These are phyloP conservation scores for Aspergillus sparsus DNA, from an alignment of 495 filamentous ascomycete species.

Conservation along the genomic window DNA sequence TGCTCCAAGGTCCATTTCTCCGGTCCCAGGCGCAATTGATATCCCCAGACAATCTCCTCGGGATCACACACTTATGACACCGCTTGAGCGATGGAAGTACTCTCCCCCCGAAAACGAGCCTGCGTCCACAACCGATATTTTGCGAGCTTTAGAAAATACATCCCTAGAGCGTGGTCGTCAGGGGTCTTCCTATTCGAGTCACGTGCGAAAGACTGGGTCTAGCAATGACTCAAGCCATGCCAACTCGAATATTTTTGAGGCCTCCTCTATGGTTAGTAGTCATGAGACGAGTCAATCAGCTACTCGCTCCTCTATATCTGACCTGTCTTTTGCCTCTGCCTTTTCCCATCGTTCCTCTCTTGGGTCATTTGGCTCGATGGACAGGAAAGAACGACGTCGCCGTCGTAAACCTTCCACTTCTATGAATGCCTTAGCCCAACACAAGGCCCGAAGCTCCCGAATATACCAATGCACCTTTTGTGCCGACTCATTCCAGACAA, in stretches of 20 bases:
- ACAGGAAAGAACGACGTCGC: conserved; percentile 69
- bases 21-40: conserved; percentile 63
- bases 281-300: conserved; percentile 72
- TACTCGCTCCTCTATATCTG: conserved; percentile 60
- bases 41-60: conserved; percentile 56
- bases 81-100: conserved; percentile 81
- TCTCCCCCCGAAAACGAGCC: conserved; percentile 88
- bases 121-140: conserved; percentile 76
- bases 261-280: conserved; percentile 67
- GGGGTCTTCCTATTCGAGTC: conserved; percentile 38
- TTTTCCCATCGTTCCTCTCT: conserved; percentile 67
- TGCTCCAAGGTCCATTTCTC: conserved; percentile 58
- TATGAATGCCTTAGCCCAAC: conserved; percentile 45
- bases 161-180: conserved; percentile 55
- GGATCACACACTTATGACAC: conserved; percentile 68
- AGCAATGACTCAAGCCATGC: conserved; percentile 65
- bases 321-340: conserved; percentile 70
- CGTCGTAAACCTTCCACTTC: conserved; percentile 59
- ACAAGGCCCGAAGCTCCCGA: conserved; percentile 43
- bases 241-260: conserved; percentile 63
- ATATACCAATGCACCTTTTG: conserved; percentile 92
- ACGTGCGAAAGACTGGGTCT: conserved; percentile 55
- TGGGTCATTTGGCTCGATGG: conserved; percentile 67
- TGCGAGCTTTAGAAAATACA: conserved; percentile 67
- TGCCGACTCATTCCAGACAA: conserved; percentile 81